Evolutionary conservation across 2,329 filamentous ascomycete genomes (phyloP).

Genomic region (Alternaria angustiovoidea): DNA sequence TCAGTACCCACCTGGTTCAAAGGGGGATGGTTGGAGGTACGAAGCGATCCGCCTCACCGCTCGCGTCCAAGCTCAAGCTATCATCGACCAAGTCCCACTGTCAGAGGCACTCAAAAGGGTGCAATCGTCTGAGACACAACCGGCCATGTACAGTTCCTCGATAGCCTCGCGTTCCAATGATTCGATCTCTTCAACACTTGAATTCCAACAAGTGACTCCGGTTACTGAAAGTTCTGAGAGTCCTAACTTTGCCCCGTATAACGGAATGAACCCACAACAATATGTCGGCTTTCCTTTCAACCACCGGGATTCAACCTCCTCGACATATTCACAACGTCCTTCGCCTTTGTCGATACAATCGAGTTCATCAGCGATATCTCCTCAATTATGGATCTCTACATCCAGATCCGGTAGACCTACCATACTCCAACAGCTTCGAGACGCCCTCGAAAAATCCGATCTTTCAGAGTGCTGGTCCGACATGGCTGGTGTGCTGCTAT

Average conservation of each 20-base stretch:
- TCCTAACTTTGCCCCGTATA: slow-evolving; percentile 21
- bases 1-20: slow-evolving; percentile 27
- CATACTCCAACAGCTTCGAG: slow-evolving; percentile 34
- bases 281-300: slow-evolving; percentile 14
- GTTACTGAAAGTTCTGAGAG: slow-evolving; percentile 24
- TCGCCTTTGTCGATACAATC: slow-evolving; percentile 20
- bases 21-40: slow-evolving; percentile 40
- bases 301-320: slow-evolving; percentile 14
- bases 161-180: slow-evolving; percentile 23
- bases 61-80: slow-evolving; percentile 44
- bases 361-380: slow-evolving; percentile 9
- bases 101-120: slow-evolving; percentile 36
- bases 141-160: slow-evolving; percentile 12
- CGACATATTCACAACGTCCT: slow-evolving; percentile 14
- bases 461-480: slow-evolving; percentile 47
- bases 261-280: slow-evolving; percentile 3
- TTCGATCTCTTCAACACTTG: slow-evolving; percentile 26
- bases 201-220: slow-evolving; percentile 28
- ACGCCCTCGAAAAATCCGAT: slow-evolving; percentile 41
- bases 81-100: slow-evolving; percentile 35
- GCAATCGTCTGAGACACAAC: slow-evolving; percentile 3
- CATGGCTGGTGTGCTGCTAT: slow-evolving; percentile 51
- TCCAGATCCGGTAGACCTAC: slow-evolving; percentile 12
- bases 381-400: background rate
- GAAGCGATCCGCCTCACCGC: slow-evolving; percentile 47